Conservation (phyloP, 2,329 filamentous ascomycete genomes). For the Fusarium bactridioides region DNA sequence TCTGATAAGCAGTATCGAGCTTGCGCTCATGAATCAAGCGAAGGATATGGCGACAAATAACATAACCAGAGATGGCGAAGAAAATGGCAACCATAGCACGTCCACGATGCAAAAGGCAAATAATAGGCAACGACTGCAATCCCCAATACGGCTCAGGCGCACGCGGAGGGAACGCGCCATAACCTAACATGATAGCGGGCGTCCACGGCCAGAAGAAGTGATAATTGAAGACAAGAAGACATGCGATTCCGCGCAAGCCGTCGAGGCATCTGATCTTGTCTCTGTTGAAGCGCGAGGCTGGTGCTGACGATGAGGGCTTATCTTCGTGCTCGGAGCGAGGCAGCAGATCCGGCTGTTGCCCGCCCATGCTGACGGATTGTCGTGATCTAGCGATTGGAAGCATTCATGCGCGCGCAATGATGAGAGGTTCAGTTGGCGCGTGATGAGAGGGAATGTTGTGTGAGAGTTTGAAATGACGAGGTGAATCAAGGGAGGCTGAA, state of each 20-base stretch:
- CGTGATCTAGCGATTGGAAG: conserved; percentile 26
- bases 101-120: conserved; percentile 51
- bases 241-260: conserved; percentile 53
- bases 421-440: not conserved
- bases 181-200: conserved; percentile 50
- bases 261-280: conserved; percentile 52
- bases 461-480: not conserved
- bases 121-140: conserved; percentile 48
- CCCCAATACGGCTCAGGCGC: conserved; percentile 46
- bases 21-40: conserved; percentile 48
- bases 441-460: not conserved
- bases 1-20: conserved; percentile 47
- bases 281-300: conserved; percentile 10
- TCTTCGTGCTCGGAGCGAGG: conserved; percentile 24
- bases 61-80: conserved; percentile 55
- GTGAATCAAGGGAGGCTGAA: conserved; percentile 13
- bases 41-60: conserved; percentile 50
- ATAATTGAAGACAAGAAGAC: conserved; percentile 53
- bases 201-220: conserved; percentile 54
- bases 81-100: conserved; percentile 54
- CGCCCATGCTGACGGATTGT: conserved; percentile 31
- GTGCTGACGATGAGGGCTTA: conserved; percentile 15
- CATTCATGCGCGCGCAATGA: conserved; percentile 18
- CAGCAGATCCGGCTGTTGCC: conserved; percentile 26
- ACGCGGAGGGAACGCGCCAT: conserved; percentile 48